Base-by-base conservation (phyloP, 176 grass and related monocot species). In the Musa acuminata region DNA sequence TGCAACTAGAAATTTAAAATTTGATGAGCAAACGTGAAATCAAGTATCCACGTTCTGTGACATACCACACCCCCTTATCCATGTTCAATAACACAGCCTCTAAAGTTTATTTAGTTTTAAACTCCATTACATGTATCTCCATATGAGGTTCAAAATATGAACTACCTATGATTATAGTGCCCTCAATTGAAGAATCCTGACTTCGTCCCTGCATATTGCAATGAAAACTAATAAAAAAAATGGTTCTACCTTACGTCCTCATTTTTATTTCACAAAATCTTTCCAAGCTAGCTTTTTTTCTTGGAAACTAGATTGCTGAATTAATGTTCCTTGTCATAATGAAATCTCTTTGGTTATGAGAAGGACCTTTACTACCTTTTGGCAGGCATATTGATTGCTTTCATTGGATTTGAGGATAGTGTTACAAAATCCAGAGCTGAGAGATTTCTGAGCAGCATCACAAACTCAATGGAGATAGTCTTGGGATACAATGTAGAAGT, bases 361-460 rank as follows among this genome's bases (percentile, higher is more conserved):
- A 7, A 75, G 53, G 13, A 78, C 75, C 74, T 74, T 13, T 20
- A 53, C 49, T 13, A 60, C 71, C 17, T 27, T 71, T 87, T 81
- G 78, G 54, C 84, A 96, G 92, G 89, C 50, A 62, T 64, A 23
- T 66, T 82, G 26, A 53, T 89, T 82, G 89, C 85, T 69, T 79
- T 67, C 19, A 84, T 92, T 80, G 85, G 81, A 85, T 92, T 90
- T 86, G 87, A 90, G 69, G 83, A 96, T 53, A 27, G 20, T 2
- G 69, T 71, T 65, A 86, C 92, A 78, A 92, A 83, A 51, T 90
- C 83, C 51, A 78, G 85, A 62, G 89, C 89, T 64, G 76, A 92
- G 82, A 85, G 87, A 82, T 96, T 92, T 71, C 77, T 90, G 54
- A 90, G 89, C 77, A 92, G 93, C 72, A 96, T 92, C 72, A 90